Evolutionary conservation across 495 filamentous ascomycete species (phyloP).

Genomic region (Annulohypoxylon stygium): DNA sequence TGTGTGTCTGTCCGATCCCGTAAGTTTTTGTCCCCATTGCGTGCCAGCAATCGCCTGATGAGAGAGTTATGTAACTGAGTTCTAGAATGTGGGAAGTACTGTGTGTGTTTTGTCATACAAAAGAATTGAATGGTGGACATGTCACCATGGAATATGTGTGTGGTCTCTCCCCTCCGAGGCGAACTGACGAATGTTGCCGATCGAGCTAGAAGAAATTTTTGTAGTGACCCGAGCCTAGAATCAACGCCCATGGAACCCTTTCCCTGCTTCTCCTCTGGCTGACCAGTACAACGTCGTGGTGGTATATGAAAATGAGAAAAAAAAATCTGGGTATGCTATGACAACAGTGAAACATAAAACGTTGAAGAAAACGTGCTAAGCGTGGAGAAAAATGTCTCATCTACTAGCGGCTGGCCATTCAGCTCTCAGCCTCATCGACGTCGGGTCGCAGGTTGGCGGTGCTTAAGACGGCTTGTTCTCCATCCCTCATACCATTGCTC

Average conservation of each 20-base stretch:
- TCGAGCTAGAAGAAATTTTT: constrained; percentile 37
- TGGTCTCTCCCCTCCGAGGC: background rate
- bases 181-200: constrained; percentile 16
- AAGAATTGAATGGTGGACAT: constrained; percentile 46
- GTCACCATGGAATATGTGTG: constrained; percentile 32
- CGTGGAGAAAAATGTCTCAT: constrained; percentile 42
- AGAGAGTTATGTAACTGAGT: constrained; percentile 13
- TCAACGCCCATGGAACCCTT: constrained; percentile 42
- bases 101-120: constrained; percentile 40
- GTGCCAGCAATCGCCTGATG: constrained; percentile 44
- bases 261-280: constrained; percentile 36
- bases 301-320: constrained; percentile 40
- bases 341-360: constrained; percentile 36
- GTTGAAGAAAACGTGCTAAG: constrained; percentile 29
- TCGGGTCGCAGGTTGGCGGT: constrained; percentile 51
- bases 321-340: constrained; percentile 43
- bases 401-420: constrained; percentile 21
- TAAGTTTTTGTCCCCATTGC: constrained; percentile 40
- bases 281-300: constrained; percentile 38
- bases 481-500: constrained; percentile 97
- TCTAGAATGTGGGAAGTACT: constrained; percentile 27
- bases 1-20: background rate
- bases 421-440: constrained; percentile 48
- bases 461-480: constrained; percentile 77
- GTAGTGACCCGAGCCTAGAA: constrained; percentile 39